phyloP scores from a whole-genome alignment of 495 filamentous ascomycete species.

The Penicillium soppii region DNA sequence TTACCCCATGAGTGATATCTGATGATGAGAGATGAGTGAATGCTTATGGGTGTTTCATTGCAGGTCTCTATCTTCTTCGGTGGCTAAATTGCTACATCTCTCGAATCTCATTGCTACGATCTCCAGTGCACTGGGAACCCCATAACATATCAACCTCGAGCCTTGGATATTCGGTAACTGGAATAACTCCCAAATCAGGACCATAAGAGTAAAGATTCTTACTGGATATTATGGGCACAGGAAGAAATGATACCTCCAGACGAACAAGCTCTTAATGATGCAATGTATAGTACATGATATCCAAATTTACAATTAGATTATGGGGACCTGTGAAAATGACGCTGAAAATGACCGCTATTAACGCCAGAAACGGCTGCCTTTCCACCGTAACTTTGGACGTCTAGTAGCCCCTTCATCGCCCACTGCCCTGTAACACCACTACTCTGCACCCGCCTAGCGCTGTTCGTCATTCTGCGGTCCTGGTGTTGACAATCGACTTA shows the following conservation, averaged over 20 bases:
- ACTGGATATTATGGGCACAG: not conserved
- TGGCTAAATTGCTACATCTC: slow-evolving; percentile 8
- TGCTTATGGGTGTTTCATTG: slow-evolving; percentile 4
- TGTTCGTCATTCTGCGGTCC: slow-evolving; percentile 7
- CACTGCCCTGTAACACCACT: slow-evolving; percentile 5
- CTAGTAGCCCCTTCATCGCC: slow-evolving; percentile 9
- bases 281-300: slow-evolving; percentile 29
- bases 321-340: too few relatives aligned
- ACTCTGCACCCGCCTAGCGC: slow-evolving; percentile 7
- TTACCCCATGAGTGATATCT: not conserved
- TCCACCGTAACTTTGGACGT: slow-evolving; percentile 13
- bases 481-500: slow-evolving; percentile 11
- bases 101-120: not conserved
- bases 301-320: too few relatives aligned
- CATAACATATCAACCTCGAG: not conserved
- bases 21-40: slow-evolving; percentile 1
- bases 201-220: not conserved
- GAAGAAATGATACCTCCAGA: slow-evolving; percentile 4
- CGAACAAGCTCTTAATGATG: slow-evolving; percentile 27
- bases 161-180: not conserved
- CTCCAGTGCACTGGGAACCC: not conserved
- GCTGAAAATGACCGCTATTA: too few relatives aligned
- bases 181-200: not conserved
- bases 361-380: slow-evolving; percentile 14
- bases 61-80: slow-evolving; percentile 48